Percentiles rank a stretch among this genome's conserved stretches.
Conservation (phyloP, 202 grass and related monocot genomes). For the Setaria viridis region DNA sequence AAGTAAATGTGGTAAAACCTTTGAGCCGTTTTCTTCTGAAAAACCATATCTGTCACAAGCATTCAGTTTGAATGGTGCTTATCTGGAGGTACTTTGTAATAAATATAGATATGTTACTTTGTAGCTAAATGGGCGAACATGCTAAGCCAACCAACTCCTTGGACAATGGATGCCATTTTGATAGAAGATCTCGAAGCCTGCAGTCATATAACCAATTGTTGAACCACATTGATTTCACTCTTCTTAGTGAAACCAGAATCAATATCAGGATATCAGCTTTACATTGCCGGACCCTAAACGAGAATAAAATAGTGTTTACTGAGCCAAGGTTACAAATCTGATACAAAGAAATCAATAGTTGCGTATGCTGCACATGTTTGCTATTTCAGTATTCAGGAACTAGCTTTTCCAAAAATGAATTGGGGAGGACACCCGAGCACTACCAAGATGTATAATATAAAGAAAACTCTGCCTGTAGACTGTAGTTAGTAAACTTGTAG, state of each 20-base stretch:
- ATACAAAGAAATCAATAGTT: background rate
- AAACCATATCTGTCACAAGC: background rate
- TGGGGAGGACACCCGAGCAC: constrained; percentile 25
- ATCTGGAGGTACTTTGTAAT: background rate
- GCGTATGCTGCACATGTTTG: background rate
- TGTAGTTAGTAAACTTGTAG: constrained; percentile 38
- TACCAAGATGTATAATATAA: constrained; percentile 13
- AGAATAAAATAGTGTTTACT: background rate
- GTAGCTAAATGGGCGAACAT: background rate
- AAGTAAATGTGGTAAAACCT: background rate
- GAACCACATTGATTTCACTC: constrained; percentile 24
- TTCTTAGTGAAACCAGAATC: constrained; percentile 32
- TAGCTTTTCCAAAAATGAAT: constrained; percentile 36
- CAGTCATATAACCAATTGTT: constrained; percentile 8
- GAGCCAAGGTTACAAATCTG: constrained; percentile 11
- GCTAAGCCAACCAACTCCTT: background rate
- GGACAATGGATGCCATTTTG: background rate
- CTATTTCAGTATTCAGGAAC: constrained; percentile 29
- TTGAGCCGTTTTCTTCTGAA: background rate
- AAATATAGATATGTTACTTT: constrained; percentile 2
- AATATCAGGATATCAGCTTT: constrained; percentile 38
- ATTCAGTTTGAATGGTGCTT: background rate
- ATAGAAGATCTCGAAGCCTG: no score
- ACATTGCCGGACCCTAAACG: constrained; percentile 5
- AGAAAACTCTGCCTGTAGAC: constrained; percentile 37